Percentiles rank a stretch among this genome's conserved stretches.
Conservation (phyloP, 1,139 yeast species). For the Geotrichum citri-aurantii region DNA sequence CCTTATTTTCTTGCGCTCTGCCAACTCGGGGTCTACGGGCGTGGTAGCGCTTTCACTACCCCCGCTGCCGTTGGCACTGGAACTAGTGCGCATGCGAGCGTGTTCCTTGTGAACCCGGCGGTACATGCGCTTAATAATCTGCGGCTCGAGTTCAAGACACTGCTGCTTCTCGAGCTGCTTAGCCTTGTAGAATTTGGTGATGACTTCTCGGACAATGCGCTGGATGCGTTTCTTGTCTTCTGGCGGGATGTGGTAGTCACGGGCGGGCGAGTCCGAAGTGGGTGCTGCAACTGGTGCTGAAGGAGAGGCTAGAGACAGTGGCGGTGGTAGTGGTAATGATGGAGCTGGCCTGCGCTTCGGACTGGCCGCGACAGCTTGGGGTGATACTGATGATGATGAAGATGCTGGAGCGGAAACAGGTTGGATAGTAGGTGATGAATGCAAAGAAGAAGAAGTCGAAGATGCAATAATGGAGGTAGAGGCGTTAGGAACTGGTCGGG, state of each 20-base stretch:
- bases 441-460: not conserved
- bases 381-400: conserved; percentile 11
- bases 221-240: not conserved
- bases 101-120: not conserved
- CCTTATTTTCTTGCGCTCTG: not conserved
- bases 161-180: not conserved
- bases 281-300: not conserved
- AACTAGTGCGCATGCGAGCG: not conserved
- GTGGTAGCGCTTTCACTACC: not conserved
- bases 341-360: not conserved
- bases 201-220: not conserved
- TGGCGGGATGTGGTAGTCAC: not conserved
- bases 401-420: conserved; percentile 2
- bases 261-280: not conserved
- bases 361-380: not conserved
- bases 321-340: conserved; percentile 17
- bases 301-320: conserved; percentile 16
- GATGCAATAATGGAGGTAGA: not conserved
- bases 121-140: not conserved
- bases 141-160: not conserved
- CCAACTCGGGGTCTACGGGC: not conserved
- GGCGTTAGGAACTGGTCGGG: not conserved
- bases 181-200: not conserved
- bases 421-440: not conserved
- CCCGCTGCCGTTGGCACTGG: not conserved